Percentiles rank a stretch among this genome's conserved stretches.
Evolutionary conservation across 306 rosid genomes (phyloP).

Genomic region (Cyamopsis tetragonoloba): DNA sequence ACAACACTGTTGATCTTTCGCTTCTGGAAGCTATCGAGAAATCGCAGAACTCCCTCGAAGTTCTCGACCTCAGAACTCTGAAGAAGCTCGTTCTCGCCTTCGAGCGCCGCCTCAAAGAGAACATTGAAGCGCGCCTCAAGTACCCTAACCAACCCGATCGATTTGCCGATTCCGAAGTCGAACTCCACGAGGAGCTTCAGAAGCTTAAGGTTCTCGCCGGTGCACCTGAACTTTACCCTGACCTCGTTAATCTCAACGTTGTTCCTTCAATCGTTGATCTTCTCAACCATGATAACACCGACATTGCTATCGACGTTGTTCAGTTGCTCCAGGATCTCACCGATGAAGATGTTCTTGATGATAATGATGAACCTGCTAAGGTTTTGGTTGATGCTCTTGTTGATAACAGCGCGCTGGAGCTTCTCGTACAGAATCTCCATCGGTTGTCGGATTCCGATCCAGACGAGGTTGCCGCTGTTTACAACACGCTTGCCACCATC

Average conservation of each 20-base stretch:
- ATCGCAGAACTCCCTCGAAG: slow-evolving; percentile 53
- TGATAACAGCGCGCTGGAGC: slow-evolving; percentile 75
- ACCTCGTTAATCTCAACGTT: slow-evolving; percentile 66
- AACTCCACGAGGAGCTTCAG: slow-evolving; percentile 88
- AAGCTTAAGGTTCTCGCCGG: slow-evolving; percentile 83
- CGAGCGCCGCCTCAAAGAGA: slow-evolving; percentile 86
- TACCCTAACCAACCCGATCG: slow-evolving; percentile 84
- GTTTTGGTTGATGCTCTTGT: slow-evolving; percentile 69
- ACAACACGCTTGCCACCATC: slow-evolving; percentile 64
- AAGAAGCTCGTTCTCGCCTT: slow-evolving; percentile 79
- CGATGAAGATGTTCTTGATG: slow-evolving; percentile 79
- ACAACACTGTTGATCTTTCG: slow-evolving; percentile 47
- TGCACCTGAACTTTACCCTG: slow-evolving; percentile 87
- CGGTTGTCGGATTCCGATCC: slow-evolving; percentile 66
- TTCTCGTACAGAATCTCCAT: slow-evolving; percentile 72
- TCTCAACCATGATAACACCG: slow-evolving; percentile 75
- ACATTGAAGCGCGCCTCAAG: slow-evolving; percentile 88
- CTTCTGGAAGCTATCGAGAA: slow-evolving; percentile 83
- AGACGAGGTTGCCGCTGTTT: slow-evolving; percentile 67
- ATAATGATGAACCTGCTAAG: slow-evolving; percentile 68
- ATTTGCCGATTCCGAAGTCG: slow-evolving; percentile 86
- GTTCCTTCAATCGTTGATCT: slow-evolving; percentile 76
- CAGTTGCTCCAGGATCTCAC: slow-evolving; percentile 82
- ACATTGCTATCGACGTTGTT: slow-evolving; percentile 79
- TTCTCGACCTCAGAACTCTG: slow-evolving; percentile 60